Evolutionary conservation across 306 rosid genomes (phyloP).

Genomic region (Prosopis cineraria): DNA sequence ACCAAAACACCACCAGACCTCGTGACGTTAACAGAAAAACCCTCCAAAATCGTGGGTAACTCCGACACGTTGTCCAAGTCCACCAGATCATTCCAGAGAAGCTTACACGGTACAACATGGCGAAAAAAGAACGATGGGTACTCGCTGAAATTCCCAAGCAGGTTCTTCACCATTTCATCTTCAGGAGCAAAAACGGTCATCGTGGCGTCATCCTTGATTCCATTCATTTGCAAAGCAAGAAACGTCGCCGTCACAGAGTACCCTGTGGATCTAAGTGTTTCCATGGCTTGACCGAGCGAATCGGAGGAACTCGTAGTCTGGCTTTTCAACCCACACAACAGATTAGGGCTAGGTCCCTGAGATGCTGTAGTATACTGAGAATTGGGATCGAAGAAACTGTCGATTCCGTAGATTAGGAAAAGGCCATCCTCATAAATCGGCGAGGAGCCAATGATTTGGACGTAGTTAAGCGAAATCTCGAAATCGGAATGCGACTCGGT

Average conservation of each 20-base stretch:
- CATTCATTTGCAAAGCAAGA: slow-evolving; percentile 61
- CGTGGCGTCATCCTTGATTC: slow-evolving; percentile 28
- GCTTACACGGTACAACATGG: slow-evolving; percentile 65
- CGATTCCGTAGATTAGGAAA: slow-evolving; percentile 56
- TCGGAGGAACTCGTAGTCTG: slow-evolving; percentile 27
- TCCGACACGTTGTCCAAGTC: slow-evolving; percentile 39
- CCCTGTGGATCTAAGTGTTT: slow-evolving; percentile 27
- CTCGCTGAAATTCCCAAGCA: slow-evolving; percentile 35
- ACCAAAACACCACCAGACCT: slow-evolving; percentile 52
- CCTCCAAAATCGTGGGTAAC: slow-evolving; percentile 42
- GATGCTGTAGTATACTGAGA: slow-evolving; percentile 35
- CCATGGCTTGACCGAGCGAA: slow-evolving; percentile 50
- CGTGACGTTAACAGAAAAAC: slow-evolving; percentile 48
- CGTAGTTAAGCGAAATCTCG: slow-evolving; percentile 49
- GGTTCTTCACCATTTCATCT: slow-evolving; percentile 49
- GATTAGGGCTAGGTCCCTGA: slow-evolving; percentile 17
- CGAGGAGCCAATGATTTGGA: slow-evolving; percentile 30
- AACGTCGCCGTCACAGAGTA: slow-evolving; percentile 53
- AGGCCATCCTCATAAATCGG: slow-evolving; percentile 69
- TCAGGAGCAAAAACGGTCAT: slow-evolving; percentile 81
- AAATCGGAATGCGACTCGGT: slow-evolving; percentile 43
- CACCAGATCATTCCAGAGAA: slow-evolving; percentile 63
- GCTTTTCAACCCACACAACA: slow-evolving; percentile 34
- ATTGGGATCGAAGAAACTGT: slow-evolving; percentile 54
- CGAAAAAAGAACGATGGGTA: slow-evolving; percentile 59